Conservation (phyloP, 768 basidiomycete species). For the Hypholoma fasciculare region DNA sequence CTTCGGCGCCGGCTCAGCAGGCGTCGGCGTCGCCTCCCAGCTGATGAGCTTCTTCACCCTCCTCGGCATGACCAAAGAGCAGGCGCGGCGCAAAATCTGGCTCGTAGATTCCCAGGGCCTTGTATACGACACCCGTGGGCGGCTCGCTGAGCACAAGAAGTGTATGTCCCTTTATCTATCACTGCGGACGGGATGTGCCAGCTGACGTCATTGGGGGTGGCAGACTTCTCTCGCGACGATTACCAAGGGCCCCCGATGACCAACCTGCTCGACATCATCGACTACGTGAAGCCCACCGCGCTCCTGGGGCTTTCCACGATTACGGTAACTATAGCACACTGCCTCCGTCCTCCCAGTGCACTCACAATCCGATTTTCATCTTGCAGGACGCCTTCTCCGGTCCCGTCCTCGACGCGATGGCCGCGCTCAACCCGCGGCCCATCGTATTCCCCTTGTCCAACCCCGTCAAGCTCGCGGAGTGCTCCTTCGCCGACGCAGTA, state of each 20-base stretch:
- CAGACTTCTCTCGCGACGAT: slow-evolving; percentile 83
- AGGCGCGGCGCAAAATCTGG: slow-evolving; percentile 78
- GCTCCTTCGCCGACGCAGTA: slow-evolving; percentile 77
- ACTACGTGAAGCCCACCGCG: slow-evolving; percentile 84
- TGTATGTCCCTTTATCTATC: slow-evolving; percentile 42
- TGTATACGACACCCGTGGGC: slow-evolving; percentile 72
- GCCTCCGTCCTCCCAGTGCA: not conserved
- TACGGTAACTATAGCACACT: slow-evolving; percentile 35
- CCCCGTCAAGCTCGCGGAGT: slow-evolving; percentile 80
- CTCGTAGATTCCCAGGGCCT: slow-evolving; percentile 87
- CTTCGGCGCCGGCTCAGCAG: slow-evolving; percentile 90
- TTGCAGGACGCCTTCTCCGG: slow-evolving; percentile 70
- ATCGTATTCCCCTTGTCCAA: slow-evolving; percentile 95
- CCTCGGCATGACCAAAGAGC: slow-evolving; percentile 71
- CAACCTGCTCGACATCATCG: slow-evolving; percentile 74
- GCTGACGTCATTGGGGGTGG: slow-evolving; percentile 6
- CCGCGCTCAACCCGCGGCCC: slow-evolving; percentile 74
- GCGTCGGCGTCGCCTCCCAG: slow-evolving; percentile 91
- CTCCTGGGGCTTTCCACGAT: slow-evolving; percentile 90
- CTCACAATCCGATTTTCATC: not conserved
- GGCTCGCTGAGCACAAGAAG: slow-evolving; percentile 81
- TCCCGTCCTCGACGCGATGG: slow-evolving; percentile 74
- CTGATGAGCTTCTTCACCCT: slow-evolving; percentile 87
- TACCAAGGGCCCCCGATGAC: slow-evolving; percentile 76
- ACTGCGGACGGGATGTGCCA: slow-evolving; percentile 1